Conservation (phyloP, 2,329 filamentous ascomycete genomes). For the Leptoxyphium fumago region DNA sequence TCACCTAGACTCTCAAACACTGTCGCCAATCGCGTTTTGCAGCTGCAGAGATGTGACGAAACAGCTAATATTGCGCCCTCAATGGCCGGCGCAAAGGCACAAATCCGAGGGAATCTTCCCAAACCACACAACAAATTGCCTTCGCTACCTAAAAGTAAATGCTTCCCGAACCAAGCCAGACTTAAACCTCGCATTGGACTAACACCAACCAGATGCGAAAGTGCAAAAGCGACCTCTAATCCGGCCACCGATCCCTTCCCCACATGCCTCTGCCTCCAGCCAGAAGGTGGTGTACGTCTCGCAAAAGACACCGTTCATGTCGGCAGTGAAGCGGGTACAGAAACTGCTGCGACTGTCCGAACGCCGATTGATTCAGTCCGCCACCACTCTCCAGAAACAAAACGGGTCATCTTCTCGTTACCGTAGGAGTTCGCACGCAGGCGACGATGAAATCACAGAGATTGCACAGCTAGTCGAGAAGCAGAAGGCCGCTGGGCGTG, state of each 20-base stretch:
- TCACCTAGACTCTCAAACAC: too few relatives aligned
- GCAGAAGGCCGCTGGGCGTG: slow-evolving; percentile 14
- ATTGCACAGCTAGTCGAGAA: slow-evolving; percentile 24
- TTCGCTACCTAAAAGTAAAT: slow-evolving; percentile 10
- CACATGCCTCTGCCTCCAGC: slow-evolving; percentile 32
- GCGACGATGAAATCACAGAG: slow-evolving; percentile 16
- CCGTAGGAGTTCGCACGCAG: slow-evolving; percentile 9
- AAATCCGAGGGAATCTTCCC: too few relatives aligned
- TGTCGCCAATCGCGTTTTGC: too few relatives aligned
- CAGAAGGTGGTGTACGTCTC: slow-evolving; percentile 53
- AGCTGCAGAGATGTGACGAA: too few relatives aligned
- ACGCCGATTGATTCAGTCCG: slow-evolving; percentile 33
- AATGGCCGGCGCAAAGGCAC: too few relatives aligned
- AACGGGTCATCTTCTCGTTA: slow-evolving; percentile 10
- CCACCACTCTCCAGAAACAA: slow-evolving; percentile 9
- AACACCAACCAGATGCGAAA: slow-evolving; percentile 25
- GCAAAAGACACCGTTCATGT: slow-evolving; percentile 50
- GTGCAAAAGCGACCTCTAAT: slow-evolving; percentile 43
- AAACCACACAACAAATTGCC: slow-evolving; percentile 6
- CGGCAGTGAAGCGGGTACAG: slow-evolving; percentile 49
- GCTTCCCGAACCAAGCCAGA: not conserved
- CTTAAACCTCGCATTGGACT: not conserved
- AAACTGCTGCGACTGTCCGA: slow-evolving; percentile 45
- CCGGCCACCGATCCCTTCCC: slow-evolving; percentile 39
- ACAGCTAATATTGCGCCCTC: too few relatives aligned